phyloP scores from a whole-genome alignment of 495 filamentous ascomycete species.

The Lichina pygmaea region DNA sequence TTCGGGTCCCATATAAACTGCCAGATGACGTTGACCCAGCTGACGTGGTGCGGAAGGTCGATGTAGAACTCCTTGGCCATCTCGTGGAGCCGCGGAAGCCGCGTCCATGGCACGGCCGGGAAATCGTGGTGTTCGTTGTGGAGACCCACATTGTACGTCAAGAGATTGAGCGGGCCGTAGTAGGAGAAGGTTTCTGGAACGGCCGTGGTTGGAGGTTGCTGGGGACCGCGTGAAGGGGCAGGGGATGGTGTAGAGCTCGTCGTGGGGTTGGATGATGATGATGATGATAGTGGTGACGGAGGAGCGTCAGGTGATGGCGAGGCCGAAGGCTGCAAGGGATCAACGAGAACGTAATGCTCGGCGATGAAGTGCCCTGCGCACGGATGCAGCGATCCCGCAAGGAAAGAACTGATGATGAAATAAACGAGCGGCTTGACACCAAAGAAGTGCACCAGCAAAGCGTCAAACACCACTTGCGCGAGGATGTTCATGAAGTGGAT shows the following conservation, averaged over 20 bases:
- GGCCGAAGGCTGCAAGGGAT: conserved; percentile 26
- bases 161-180: conserved; percentile 73
- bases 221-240: too few species aligned
- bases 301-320: conserved; percentile 19
- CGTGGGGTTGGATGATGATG: conserved; percentile 16
- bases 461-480: conserved; percentile 57
- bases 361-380: conserved; percentile 97
- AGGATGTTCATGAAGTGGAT: conserved; percentile 62
- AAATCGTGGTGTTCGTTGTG: conserved; percentile 99
- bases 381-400: conserved; percentile 81
- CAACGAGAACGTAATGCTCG: conserved; percentile 93
- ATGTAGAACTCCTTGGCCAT: conserved; percentile 88
- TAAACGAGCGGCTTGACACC: conserved; percentile 30
- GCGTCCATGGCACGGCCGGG: conserved; percentile 86
- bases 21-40: conserved; percentile 85
- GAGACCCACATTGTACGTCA: conserved; percentile 90
- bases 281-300: conserved; percentile 5
- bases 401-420: conserved; percentile 63
- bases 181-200: conserved; percentile 94
- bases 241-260: conserved; percentile 21
- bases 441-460: conserved; percentile 29
- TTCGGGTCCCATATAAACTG: conserved; percentile 76
- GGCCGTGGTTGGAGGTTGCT: too few species aligned
- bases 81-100: conserved; percentile 40
- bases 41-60: conserved; percentile 59